Percentiles rank a stretch among this genome's conserved stretches.
Conservation (phyloP, 352 stramenopile genomes). For the Globisporangium solare region DNA sequence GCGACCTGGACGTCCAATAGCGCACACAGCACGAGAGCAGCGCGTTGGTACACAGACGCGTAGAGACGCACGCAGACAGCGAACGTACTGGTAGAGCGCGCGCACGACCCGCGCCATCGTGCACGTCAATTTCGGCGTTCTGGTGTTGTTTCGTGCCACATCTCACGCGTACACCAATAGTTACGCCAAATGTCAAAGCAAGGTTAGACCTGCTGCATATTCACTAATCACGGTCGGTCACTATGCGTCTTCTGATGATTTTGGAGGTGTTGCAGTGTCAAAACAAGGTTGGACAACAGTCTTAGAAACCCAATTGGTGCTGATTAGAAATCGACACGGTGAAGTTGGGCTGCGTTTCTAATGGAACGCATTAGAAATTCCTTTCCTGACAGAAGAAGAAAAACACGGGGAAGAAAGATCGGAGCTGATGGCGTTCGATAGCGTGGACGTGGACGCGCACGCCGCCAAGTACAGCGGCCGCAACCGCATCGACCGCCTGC, state of each 20-base stretch:
- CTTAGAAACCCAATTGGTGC: too few species aligned
- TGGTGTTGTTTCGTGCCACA: not conserved
- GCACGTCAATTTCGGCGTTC: constrained; percentile 3
- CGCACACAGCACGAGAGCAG: not conserved
- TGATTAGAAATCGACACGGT: too few species aligned
- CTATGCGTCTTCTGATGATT: too few species aligned
- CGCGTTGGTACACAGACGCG: too few species aligned
- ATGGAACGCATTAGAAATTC: too few species aligned
- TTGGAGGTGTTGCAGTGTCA: too few species aligned
- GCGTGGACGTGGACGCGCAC: constrained; percentile 81
- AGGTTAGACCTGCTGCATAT: not conserved
- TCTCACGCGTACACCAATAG: not conserved
- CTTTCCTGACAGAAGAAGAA: too few species aligned
- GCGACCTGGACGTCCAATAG: constrained; percentile 25
- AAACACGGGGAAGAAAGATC: constrained; percentile 13
- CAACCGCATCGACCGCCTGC: constrained; percentile 69
- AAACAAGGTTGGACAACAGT: too few species aligned
- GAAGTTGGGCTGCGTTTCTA: too few species aligned
- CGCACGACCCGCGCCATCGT: constrained; percentile 26
- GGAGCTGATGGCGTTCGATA: constrained; percentile 23
- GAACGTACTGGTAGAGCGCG: constrained; percentile 33
- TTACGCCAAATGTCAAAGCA: not conserved
- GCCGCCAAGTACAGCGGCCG: constrained; percentile 79
- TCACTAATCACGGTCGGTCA: not conserved
- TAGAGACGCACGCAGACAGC: too few species aligned